Evolutionary conservation across 805 yeast species (phyloP), one percentile per base, ranked within the genome.

Genomic region (Isabelozyma heimii): DNA sequence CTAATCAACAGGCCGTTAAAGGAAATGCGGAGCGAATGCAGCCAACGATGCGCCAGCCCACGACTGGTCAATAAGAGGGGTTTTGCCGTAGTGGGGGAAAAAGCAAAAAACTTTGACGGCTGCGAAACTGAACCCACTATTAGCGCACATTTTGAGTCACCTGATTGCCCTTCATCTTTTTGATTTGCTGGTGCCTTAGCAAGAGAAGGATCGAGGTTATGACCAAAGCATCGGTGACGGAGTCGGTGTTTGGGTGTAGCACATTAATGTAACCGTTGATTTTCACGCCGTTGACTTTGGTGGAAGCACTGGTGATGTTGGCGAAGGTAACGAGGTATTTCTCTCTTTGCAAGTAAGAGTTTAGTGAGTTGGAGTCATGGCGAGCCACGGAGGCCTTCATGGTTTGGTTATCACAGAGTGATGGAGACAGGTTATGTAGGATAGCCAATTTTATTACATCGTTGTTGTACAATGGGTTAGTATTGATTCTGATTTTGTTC

Each of bases 161-260:
- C 37, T 42, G 14, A 27, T 42, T 42, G 16, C 44, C 44, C 27
- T 28, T 42, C 44, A 42, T 42, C 20, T 42, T 42, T 15, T 16
- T 42, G 5, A 27, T 27, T 15, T 42, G 33, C 37, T 42, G 44
- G 8, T 42, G 33, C 20, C 44, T 27, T 27, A 42, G 37, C 35
- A 27, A n/a, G 16, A 42, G 37, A 15, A 42, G 27, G 13, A 42
- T 30, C 5, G 33, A 42, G 9, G 20, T 8, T 7, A 42, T 42
- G 14, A 42, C 15, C 10, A 42, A 14, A 8, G 44, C 24, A 9
- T 27, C 44, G 16, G n/a, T 17, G 15, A 14, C 13, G 15, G 26
- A 8, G n/a, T 30, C 44, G 15, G n/a, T 16, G 10, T 16, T 16
- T 8, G 15, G 9, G 12, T 42, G 37, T n/a, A 42, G 27, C 1